phyloP scores from a whole-genome alignment of 805 yeast species.

The Kockiozyma suomiensis region DNA sequence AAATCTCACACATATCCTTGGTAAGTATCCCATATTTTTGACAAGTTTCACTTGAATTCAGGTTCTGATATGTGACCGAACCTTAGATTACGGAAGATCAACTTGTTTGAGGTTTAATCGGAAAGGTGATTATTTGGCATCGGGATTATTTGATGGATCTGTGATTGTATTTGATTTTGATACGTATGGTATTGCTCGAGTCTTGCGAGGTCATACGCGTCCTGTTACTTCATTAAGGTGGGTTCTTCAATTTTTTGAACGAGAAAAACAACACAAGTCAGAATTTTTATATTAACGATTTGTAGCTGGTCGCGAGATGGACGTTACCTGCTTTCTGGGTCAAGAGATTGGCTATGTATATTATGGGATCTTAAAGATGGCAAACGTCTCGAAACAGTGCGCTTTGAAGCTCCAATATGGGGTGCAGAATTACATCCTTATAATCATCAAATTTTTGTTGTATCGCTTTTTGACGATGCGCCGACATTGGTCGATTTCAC shows the following conservation, averaged over 20 bases:
- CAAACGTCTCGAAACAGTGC: constrained; percentile 48
- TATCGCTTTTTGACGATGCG: constrained; percentile 64
- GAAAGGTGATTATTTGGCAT: constrained; percentile 83
- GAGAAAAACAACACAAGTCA: no score
- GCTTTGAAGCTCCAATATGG: constrained; percentile 77
- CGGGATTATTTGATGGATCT: constrained; percentile 74
- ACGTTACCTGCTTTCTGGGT: constrained; percentile 64
- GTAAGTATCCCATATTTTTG: constrained; percentile 32
- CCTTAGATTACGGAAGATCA: constrained; percentile 51
- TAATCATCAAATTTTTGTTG: constrained; percentile 51
- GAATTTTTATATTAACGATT: no score
- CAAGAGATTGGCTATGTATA: constrained; percentile 80
- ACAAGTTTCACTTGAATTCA: no score
- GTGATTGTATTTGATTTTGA: constrained; percentile 74
- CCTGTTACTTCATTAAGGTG: constrained; percentile 61
- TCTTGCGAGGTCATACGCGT: constrained; percentile 66
- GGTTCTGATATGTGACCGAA: no score
- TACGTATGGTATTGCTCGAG: constrained; percentile 59
- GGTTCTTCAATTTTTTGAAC: neutral
- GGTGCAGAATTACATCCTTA: constrained; percentile 54
- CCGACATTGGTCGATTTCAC: constrained; percentile 55
- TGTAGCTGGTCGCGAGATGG: constrained; percentile 73
- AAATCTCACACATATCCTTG: constrained; percentile 66
- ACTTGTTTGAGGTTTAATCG: constrained; percentile 69
- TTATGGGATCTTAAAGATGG: constrained; percentile 71